A percentile compares a stretch with the other conserved stretches of the same genome.
phyloP scores from a whole-genome alignment of 176 grass and related monocot species.

The Avena sativa region DNA sequence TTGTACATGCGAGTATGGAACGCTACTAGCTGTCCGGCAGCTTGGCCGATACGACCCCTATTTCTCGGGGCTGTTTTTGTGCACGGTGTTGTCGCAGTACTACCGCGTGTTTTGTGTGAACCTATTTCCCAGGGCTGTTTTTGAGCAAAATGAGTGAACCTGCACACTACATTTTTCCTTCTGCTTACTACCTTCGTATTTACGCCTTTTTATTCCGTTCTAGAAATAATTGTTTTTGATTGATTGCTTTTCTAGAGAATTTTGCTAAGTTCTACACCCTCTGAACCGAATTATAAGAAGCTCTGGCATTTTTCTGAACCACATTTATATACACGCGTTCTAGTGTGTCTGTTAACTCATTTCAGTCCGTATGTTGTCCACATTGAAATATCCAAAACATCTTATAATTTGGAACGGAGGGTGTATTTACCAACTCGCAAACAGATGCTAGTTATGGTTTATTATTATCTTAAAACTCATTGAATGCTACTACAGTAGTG shows the following conservation, averaged over 20 bases:
- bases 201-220: neutral
- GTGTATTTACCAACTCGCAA: neutral
- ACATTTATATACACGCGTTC: too few species aligned
- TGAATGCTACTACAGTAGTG: neutral
- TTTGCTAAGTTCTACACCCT: too few species aligned
- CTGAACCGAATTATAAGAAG: too few species aligned
- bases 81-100: neutral
- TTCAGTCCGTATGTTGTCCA: too few species aligned
- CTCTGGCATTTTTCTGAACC: too few species aligned
- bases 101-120: slow-evolving; percentile 2
- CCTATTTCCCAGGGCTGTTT: neutral
- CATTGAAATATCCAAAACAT: too few species aligned
- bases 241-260: neutral
- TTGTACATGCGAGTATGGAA: slow-evolving; percentile 8
- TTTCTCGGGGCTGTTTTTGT: neutral
- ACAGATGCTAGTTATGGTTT: neutral
- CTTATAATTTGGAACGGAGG: too few species aligned
- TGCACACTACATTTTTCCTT: neutral
- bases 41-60: slow-evolving; percentile 24
- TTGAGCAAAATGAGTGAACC: too few species aligned
- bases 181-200: slow-evolving; percentile 8
- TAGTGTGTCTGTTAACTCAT: too few species aligned
- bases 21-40: neutral
- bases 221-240: neutral
- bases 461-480: neutral